These are phyloP conservation scores for Diaporthe nobilis DNA, from an alignment of 2,329 filamentous ascomycete species.

Conservation along the genomic window DNA sequence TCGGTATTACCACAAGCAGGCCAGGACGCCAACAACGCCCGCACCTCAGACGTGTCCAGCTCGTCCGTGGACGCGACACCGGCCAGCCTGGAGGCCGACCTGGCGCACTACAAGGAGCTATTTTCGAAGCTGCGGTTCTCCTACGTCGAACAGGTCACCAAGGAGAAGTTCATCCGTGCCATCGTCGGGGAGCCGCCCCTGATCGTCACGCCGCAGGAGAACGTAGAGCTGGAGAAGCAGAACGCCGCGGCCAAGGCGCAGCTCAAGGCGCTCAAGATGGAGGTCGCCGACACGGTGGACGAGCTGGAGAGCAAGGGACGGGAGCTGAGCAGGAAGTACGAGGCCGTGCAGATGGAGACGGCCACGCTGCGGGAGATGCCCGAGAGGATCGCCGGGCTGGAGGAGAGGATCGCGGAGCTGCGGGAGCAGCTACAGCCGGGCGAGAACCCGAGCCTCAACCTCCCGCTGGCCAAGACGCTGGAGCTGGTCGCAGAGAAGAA, in stretches of 20 bases:
- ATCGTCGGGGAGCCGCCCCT: constrained; percentile 92
- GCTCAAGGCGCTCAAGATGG: constrained; percentile 84
- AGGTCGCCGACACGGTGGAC: constrained; percentile 80
- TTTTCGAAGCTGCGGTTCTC: constrained; percentile 97
- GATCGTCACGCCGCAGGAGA: constrained; percentile 86
- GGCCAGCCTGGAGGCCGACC: constrained; percentile 83
- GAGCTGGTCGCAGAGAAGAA: constrained; percentile 66
- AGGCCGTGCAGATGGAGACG: constrained; percentile 64
- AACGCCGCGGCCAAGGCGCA: constrained; percentile 80
- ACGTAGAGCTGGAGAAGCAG: constrained; percentile 79
- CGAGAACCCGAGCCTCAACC: constrained; percentile 61
- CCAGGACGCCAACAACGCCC: constrained; percentile 55
- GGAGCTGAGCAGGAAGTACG: constrained; percentile 69
- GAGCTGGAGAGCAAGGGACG: constrained; percentile 78
- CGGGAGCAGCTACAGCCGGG: constrained; percentile 55
- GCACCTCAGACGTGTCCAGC: constrained; percentile 81
- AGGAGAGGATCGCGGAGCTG: constrained; percentile 63
- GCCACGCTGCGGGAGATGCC: constrained; percentile 66
- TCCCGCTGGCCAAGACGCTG: constrained; percentile 71
- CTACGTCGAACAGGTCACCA: constrained; percentile 98
- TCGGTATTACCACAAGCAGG: constrained; percentile 60
- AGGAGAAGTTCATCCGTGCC: constrained; percentile 95
- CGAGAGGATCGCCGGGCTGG: constrained; percentile 61
- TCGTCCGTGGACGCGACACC: constrained; percentile 78
- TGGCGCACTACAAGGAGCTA: constrained; percentile 92